These are phyloP conservation scores for Logfia minima DNA, from an alignment of 129 eudicot genomes.

Conservation along the genomic window DNA sequence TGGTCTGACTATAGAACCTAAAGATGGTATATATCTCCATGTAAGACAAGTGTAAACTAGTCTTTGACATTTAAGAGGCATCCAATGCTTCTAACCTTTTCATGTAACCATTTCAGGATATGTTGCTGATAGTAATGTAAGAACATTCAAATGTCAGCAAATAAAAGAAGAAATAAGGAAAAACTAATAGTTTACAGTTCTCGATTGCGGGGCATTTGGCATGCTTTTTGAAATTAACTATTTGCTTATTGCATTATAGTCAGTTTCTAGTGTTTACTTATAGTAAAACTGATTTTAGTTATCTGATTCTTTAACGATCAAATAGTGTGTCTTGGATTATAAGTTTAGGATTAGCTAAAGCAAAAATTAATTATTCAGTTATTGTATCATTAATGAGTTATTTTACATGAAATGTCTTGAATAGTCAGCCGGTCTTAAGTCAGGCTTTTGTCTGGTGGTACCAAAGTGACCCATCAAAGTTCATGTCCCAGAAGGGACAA, in stretches of 20 bases:
- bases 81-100: background rate
- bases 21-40: slow-evolving; percentile 42
- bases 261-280: background rate
- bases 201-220: background rate
- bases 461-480: background rate
- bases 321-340: background rate
- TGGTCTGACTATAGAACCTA: slow-evolving; percentile 44
- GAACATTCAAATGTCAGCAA: too few species aligned
- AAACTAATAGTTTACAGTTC: background rate
- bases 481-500: too few species aligned
- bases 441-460: too few species aligned
- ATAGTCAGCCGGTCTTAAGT: too few species aligned
- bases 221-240: background rate
- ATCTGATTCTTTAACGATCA: background rate
- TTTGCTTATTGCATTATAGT: background rate
- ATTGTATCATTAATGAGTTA: too few species aligned
- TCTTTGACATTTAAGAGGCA: background rate
- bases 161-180: background rate
- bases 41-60: slow-evolving; percentile 10
- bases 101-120: background rate
- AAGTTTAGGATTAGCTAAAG: background rate
- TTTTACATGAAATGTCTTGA: background rate
- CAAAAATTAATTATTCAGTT: background rate
- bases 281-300: background rate
- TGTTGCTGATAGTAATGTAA: background rate